Percentiles rank a stretch among this genome's conserved stretches.
Evolutionary conservation across 2,329 filamentous ascomycete genomes (phyloP).

Genomic region (Neurospora sp.): DNA sequence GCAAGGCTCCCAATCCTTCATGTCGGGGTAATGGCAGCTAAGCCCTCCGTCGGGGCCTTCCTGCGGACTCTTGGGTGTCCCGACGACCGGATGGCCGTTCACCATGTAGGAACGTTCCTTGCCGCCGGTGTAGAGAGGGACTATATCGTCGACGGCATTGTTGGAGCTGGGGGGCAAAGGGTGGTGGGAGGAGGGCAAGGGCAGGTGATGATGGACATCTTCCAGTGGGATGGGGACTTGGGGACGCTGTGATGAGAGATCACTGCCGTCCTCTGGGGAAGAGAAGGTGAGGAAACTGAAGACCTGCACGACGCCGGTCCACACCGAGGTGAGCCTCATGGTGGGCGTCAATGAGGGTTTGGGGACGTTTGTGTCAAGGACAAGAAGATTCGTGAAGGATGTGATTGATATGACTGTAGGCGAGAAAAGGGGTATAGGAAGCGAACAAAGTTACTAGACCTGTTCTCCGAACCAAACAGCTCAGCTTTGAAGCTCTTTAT

Average conservation of each 20-base stretch:
- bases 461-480: background rate
- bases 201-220: background rate
- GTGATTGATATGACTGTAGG: background rate
- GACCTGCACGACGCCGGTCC: slow-evolving; percentile 6
- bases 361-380: background rate
- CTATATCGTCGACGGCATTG: background rate
- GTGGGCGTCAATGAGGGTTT: background rate
- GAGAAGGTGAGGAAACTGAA: slow-evolving; percentile 6
- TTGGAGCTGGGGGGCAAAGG: background rate
- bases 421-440: background rate
- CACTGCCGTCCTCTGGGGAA: background rate
- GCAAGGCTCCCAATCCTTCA: slow-evolving; percentile 3
- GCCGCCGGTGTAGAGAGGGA: background rate
- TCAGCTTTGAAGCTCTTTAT: background rate
- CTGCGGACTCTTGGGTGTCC: slow-evolving; percentile 4
- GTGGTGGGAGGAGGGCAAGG: background rate
- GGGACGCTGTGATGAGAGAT: background rate
- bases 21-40: slow-evolving; percentile 3
- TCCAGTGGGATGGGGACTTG: background rate
- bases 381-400: background rate
- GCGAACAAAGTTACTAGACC: background rate
- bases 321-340: slow-evolving; percentile 6
- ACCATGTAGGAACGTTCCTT: background rate
- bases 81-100: background rate
- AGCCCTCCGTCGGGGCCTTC: background rate